These are phyloP conservation scores for Glonium stellatum DNA, from an alignment of 495 filamentous ascomycete species.

Conservation along the genomic window DNA sequence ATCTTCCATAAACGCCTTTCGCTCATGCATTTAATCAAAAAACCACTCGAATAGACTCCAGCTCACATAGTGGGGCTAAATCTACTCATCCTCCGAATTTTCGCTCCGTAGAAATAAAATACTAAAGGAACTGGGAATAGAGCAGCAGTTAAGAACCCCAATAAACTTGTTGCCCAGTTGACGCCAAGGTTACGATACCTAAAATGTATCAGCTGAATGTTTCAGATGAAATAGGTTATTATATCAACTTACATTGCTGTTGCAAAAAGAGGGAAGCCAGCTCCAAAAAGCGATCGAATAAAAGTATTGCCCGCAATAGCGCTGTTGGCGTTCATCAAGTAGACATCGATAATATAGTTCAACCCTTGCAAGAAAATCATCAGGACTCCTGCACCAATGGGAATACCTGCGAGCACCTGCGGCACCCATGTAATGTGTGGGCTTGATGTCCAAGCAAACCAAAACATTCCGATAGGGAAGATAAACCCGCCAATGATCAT, in stretches of 20 bases:
- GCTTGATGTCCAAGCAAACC: constrained; percentile 34
- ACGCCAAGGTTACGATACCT: not conserved
- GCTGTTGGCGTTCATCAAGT: not conserved
- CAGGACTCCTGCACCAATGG: not conserved
- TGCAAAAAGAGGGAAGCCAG: not conserved
- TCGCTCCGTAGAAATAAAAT: constrained; percentile 1
- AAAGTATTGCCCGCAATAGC: not conserved
- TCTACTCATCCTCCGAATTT: not conserved
- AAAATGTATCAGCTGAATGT: not conserved
- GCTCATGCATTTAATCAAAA: not conserved
- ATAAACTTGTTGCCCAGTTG: not conserved
- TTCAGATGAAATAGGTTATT: not conserved
- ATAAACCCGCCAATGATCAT: constrained; percentile 34
- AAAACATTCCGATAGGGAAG: constrained; percentile 32
- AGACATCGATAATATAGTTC: not conserved
- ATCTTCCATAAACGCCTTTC: not conserved
- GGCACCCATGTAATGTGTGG: constrained; percentile 30
- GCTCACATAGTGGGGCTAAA: not conserved
- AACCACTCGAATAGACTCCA: not conserved
- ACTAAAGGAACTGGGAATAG: not conserved
- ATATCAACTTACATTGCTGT: not conserved
- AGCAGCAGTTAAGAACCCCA: not conserved
- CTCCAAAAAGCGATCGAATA: not conserved
- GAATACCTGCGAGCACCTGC: not conserved
- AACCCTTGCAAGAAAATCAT: not conserved